These are phyloP conservation scores for Kodamaea neixiangensis DNA, from an alignment of 805 yeast genomes.

Conservation along the genomic window DNA sequence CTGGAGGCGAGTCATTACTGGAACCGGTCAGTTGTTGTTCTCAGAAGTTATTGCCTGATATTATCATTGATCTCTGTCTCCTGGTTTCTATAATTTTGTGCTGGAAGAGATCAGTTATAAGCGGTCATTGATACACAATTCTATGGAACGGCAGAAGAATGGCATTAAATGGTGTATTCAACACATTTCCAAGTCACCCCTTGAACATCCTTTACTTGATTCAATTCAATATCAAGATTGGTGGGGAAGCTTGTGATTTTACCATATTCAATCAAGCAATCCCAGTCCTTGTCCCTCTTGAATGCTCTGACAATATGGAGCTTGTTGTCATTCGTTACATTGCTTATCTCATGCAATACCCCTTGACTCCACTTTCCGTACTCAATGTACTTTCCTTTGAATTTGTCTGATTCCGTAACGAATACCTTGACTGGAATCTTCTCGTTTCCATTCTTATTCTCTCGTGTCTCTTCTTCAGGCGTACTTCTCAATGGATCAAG, in stretches of 20 bases:
- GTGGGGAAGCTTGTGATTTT: constrained; percentile 3
- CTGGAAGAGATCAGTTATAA: no score
- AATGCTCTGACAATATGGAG: constrained; percentile 3
- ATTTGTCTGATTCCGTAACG: neutral
- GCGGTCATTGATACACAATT: no score
- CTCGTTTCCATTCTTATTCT: constrained; percentile 10
- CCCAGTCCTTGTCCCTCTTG: neutral
- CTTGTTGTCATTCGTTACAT: neutral
- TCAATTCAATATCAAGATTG: neutral
- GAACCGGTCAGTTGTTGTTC: no score
- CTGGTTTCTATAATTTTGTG: no score
- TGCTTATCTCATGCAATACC: constrained; percentile 1
- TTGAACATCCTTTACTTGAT: neutral
- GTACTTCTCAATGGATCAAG: constrained; percentile 40
- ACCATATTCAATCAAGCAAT: neutral
- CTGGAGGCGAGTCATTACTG: no score
- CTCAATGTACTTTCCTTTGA: constrained; percentile 8
- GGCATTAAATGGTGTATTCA: neutral
- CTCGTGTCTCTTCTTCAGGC: constrained; percentile 29
- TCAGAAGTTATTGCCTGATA: no score
- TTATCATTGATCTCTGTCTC: no score
- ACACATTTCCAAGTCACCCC: neutral
- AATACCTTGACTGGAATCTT: constrained; percentile 2
- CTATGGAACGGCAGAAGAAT: no score
- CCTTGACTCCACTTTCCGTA: constrained; percentile 13